These are phyloP conservation scores for Cymbidium sinense DNA, from an alignment of 106 monocot genomes.

Conservation along the genomic window DNA sequence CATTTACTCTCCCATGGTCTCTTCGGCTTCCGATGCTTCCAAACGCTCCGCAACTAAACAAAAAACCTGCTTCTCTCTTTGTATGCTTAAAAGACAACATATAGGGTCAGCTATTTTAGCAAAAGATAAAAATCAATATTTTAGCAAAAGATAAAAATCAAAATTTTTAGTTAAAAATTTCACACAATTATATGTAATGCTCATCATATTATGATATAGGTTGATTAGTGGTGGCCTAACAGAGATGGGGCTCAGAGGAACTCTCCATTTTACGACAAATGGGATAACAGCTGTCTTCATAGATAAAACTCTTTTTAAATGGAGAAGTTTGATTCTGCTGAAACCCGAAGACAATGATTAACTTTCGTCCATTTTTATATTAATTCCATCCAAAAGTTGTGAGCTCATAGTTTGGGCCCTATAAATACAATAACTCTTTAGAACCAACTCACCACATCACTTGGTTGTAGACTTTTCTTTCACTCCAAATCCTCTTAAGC, in stretches of 20 bases:
- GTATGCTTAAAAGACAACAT: no score
- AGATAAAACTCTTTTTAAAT: background rate
- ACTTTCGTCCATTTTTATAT: background rate
- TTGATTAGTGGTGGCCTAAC: background rate
- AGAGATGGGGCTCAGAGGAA: background rate
- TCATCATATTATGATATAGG: background rate
- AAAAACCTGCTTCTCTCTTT: no score
- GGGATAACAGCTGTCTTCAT: slow-evolving; percentile 1
- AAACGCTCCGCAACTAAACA: no score
- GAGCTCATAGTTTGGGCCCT: background rate
- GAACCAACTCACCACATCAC: background rate
- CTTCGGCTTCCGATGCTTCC: no score
- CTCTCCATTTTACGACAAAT: background rate
- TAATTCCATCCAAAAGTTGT: slow-evolving; percentile 2
- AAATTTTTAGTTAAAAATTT: no score
- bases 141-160: no score
- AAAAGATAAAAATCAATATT: no score
- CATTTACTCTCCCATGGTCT: no score
- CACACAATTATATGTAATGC: no score
- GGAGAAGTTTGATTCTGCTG: background rate
- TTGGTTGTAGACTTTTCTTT: background rate
- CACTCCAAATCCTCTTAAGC: background rate
- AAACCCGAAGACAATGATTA: background rate
- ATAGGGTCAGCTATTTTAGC: no score
- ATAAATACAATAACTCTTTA: background rate